A percentile compares a stretch with the other conserved stretches of the same genome.
Conservation (phyloP, 495 filamentous ascomycete species). For the Xylaria flabelliformis region DNA sequence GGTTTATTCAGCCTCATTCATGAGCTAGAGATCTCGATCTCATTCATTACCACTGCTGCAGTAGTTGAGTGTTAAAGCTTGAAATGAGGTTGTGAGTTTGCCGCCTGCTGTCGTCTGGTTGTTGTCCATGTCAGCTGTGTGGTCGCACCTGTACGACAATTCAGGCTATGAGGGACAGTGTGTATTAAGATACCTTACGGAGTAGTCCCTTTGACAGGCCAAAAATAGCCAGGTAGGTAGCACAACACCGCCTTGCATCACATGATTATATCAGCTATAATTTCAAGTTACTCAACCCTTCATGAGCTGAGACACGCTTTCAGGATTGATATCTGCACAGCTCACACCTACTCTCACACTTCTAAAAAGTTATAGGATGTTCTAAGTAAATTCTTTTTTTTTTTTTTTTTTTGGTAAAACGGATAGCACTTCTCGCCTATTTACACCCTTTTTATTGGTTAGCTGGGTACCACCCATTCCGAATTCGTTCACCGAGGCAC, state of each 20-base stretch:
- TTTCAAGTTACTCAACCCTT: not conserved
- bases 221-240: not conserved
- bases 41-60: not conserved
- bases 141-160: not conserved
- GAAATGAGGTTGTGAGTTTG: slow-evolving; percentile 3
- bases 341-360: not conserved
- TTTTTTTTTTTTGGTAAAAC: no score
- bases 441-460: not conserved
- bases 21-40: not conserved
- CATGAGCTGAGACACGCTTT: not conserved
- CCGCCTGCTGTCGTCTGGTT: slow-evolving; percentile 12
- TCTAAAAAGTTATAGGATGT: no score
- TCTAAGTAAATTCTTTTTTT: no score
- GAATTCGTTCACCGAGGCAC: slow-evolving; percentile 17
- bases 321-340: not conserved
- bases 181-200: not conserved
- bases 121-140: slow-evolving; percentile 11
- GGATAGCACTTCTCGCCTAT: not conserved
- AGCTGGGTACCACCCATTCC: not conserved
- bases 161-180: not conserved
- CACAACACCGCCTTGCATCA: not conserved
- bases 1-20: not conserved
- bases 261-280: not conserved
- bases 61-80: not conserved
- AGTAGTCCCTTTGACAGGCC: not conserved